Conservation (phyloP, 768 basidiomycete genomes). For the Leccinum arenicola region DNA sequence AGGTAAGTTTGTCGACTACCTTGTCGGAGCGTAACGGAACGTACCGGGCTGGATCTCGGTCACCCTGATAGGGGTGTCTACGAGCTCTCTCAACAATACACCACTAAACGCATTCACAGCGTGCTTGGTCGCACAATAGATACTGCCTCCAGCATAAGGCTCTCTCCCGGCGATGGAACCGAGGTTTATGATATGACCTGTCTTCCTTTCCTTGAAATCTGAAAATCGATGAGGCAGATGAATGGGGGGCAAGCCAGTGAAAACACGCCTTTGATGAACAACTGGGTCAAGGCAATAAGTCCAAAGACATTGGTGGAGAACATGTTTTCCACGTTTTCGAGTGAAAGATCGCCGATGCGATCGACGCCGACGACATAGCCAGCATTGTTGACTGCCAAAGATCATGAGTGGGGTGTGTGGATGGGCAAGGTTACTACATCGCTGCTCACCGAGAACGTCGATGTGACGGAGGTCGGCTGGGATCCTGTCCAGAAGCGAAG, state of each 20-base stretch:
- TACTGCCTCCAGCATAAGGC: slow-evolving; percentile 85
- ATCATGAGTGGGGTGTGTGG: neutral
- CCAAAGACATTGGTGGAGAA: slow-evolving; percentile 82
- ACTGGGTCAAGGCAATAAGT: slow-evolving; percentile 78
- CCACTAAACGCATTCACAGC: slow-evolving; percentile 87
- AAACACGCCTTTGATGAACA: slow-evolving; percentile 53
- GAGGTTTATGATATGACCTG: slow-evolving; percentile 91
- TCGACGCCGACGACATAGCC: slow-evolving; percentile 91
- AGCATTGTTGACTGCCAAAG: slow-evolving; percentile 63
- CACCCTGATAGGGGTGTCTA: slow-evolving; percentile 90
- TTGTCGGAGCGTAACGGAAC: slow-evolving; percentile 11
- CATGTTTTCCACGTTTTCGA: slow-evolving; percentile 80
- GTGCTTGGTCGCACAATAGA: slow-evolving; percentile 90
- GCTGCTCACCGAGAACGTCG: slow-evolving; percentile 73
- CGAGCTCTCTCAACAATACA: slow-evolving; percentile 79
- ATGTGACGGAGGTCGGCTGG: slow-evolving; percentile 68
- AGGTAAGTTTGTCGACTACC: neutral
- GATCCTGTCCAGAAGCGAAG: slow-evolving; percentile 66
- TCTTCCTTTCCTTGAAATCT: slow-evolving; percentile 78
- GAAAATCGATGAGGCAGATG: slow-evolving; percentile 10
- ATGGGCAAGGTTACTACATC: neutral
- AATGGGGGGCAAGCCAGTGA: neutral
- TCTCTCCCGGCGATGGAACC: slow-evolving; percentile 91
- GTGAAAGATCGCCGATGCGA: slow-evolving; percentile 76
- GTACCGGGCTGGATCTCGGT: slow-evolving; percentile 91